A percentile compares a stretch with the other conserved stretches of the same genome.
These are phyloP conservation scores for Exobasidium rhododendri DNA, from an alignment of 1,284 basidiomycete genomes.

Conservation along the genomic window DNA sequence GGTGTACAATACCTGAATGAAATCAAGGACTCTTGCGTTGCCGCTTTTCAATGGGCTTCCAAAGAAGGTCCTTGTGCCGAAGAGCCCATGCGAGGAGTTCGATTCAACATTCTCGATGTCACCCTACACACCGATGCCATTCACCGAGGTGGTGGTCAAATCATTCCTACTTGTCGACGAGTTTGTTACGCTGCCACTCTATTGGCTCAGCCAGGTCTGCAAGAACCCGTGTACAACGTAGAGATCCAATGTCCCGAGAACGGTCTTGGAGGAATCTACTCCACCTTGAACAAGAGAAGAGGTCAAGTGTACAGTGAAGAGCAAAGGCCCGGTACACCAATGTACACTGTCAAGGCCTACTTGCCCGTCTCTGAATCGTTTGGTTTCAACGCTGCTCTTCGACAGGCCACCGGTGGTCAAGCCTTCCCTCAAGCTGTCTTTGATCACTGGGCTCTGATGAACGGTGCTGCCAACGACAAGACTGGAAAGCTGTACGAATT, in stretches of 20 bases:
- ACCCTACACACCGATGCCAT: conserved; percentile 98
- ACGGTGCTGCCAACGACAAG: conserved; percentile 67
- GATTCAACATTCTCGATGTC: conserved; percentile 94
- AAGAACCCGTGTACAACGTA: conserved; percentile 96
- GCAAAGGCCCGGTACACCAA: conserved; percentile 93
- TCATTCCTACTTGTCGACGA: conserved; percentile 93
- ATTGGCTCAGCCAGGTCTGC: conserved; percentile 83
- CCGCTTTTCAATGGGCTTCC: conserved; percentile 99
- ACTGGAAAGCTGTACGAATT: conserved; percentile 85
- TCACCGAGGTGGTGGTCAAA: conserved; percentile 98
- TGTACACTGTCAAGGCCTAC: conserved; percentile 99
- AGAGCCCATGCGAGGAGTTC: conserved; percentile 98
- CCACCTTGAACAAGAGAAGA: conserved; percentile 88
- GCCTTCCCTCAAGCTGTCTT: conserved; percentile 97
- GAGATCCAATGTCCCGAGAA: conserved; percentile 98
- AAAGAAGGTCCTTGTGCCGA: conserved; percentile 80
- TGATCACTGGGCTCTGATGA: conserved; percentile 66
- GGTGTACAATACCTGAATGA: conserved; percentile 75
- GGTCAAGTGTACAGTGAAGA: conserved; percentile 98
- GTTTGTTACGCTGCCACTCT: conserved; percentile 93
- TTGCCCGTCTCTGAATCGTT: conserved; percentile 96
- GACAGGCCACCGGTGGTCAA: conserved; percentile 88
- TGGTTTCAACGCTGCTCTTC: conserved; percentile 96
- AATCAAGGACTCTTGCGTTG: conserved; percentile 99
- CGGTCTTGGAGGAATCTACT: conserved; percentile 98